Conservation (phyloP, 2,329 filamentous ascomycete species). For the Sclerotinia trifoliorum region DNA sequence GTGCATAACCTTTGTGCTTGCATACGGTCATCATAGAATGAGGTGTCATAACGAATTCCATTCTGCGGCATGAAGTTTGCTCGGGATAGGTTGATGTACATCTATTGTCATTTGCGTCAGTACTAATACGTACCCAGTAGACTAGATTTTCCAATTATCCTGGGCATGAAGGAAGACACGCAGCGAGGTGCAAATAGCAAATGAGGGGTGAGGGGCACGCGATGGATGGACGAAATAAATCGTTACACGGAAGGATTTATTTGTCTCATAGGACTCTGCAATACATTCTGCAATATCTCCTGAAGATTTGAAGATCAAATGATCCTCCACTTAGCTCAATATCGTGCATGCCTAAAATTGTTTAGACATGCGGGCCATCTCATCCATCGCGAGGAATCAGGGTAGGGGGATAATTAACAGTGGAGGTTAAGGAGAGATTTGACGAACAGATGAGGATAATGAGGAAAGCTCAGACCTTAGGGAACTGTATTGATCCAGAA, state of each 20-base stretch:
- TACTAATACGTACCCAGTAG: background rate
- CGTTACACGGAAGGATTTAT: no score
- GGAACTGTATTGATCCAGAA: constrained; percentile 65
- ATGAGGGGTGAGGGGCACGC: constrained; percentile 5
- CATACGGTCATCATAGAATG: constrained; percentile 74
- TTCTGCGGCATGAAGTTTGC: constrained; percentile 71
- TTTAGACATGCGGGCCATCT: no score
- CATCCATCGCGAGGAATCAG: no score
- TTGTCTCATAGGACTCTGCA: no score
- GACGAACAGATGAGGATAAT: constrained; percentile 51
- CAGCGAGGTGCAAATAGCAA: background rate
- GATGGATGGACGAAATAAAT: constrained; percentile 36
- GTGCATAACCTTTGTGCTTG: constrained; percentile 52
- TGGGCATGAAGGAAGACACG: background rate
- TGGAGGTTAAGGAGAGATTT: constrained; percentile 56
- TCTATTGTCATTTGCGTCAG: constrained; percentile 25
- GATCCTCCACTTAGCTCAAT: no score
- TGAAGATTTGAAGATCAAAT: no score
- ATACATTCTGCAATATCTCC: no score
- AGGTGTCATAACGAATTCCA: constrained; percentile 63
- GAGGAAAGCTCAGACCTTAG: constrained; percentile 55
- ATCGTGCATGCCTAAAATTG: no score
- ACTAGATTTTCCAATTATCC: background rate
- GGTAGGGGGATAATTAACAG: constrained; percentile 26
- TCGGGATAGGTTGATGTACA: constrained; percentile 53